Base-by-base conservation (phyloP, 768 basidiomycete species). In the Suillus bovinus region DNA sequence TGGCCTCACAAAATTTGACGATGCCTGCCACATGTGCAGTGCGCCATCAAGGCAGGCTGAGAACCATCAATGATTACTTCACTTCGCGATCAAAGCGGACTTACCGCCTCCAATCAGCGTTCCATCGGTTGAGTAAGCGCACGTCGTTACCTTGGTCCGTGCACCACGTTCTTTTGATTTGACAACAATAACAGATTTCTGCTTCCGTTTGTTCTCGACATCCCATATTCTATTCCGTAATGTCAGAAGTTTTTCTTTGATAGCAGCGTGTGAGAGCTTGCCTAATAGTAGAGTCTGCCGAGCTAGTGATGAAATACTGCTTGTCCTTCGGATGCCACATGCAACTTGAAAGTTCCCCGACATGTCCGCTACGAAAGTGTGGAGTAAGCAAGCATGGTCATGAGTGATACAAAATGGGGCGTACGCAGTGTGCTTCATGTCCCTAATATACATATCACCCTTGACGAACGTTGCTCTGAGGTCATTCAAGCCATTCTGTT, bases 361-460 rank as follows among this genome's bases (percentile, higher is more conserved):
- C 96, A 77, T 99, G 97, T 2, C 97, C 97, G 33, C 96, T 98
- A 62, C 22, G 63, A 33, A 17, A 27, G 29, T 29, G 13, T n/a
- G 60, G 65, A 22, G 71, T 60, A 20, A 29, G 47, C 13, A 47
- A 60, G 42, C 60, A 44, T 57, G 29, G 39, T 36, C n/a, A 66
- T 56, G 22, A 64, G 47, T 53, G 31, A 58, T 53, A 67, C 39
- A 3, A 24, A 24, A 64, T 10, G 33, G 62, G 55, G 80, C 94
- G 67, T 69, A 96, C 96, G 90, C 84, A n/a, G 97, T 99, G 72
- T 99, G 90, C 76, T 94, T 94, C 93, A 99, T 96, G 77, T 99
- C 97, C 61, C 97, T 90, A 67, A 99, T 92, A 74, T 99, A 99
- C 63, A 92, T 93, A 77, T 99, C 97, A 38, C 97, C 97, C 78